Evolutionary conservation across 73 alveolate genomes (phyloP).

Genomic region (Paramecium biaurelia): DNA sequence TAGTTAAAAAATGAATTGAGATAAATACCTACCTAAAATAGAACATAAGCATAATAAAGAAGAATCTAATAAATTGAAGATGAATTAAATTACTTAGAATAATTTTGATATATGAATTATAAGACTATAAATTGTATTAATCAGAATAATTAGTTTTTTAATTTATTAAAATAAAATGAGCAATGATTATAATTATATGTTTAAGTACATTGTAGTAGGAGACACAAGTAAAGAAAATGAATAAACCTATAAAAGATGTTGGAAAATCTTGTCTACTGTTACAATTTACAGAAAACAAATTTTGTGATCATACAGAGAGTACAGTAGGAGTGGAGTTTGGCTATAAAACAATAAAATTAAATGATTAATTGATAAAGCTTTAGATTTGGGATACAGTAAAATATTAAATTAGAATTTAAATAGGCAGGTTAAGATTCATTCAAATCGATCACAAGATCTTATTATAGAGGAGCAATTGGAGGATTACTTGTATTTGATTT

Average conservation of each 20-base stretch:
- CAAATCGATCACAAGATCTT: constrained; percentile 67
- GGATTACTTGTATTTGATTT: constrained; percentile 73
- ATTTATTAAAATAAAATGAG: neutral
- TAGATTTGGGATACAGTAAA: constrained; percentile 63
- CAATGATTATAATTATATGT: constrained; percentile 54
- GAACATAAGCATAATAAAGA: neutral
- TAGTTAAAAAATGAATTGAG: neutral
- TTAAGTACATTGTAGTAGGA: constrained; percentile 57
- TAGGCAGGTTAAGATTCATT: constrained; percentile 79
- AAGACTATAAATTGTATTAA: neutral
- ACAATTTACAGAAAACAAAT: constrained; percentile 72
- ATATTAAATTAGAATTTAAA: neutral
- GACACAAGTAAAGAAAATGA: constrained; percentile 49
- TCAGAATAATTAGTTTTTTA: neutral
- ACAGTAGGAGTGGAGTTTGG: constrained; percentile 80
- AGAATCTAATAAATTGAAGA: neutral
- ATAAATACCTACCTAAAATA: neutral
- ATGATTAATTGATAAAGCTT: constrained; percentile 64
- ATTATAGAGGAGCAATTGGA: constrained; percentile 74
- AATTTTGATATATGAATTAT: neutral
- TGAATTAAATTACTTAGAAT: neutral
- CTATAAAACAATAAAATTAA: constrained; percentile 52
- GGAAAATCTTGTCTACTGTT: constrained; percentile 71
- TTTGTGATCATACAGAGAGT: constrained; percentile 64
- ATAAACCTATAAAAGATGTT: constrained; percentile 43